These are phyloP conservation scores for Barnettozyma californica DNA, from an alignment of 805 yeast species.

Conservation along the genomic window DNA sequence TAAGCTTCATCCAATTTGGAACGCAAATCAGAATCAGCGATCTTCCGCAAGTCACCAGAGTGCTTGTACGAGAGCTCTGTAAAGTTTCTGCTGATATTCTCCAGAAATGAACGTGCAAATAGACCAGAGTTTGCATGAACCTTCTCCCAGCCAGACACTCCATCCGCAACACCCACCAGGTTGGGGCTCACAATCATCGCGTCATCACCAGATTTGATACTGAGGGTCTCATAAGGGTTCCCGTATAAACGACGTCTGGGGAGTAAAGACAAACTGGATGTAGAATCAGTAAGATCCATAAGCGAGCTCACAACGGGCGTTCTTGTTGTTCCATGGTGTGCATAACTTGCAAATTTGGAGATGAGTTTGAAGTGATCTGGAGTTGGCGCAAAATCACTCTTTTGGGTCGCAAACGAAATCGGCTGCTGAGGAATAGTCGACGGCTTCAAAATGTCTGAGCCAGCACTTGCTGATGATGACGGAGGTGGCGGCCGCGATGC, in stretches of 20 bases:
- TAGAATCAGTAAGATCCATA: slow-evolving; percentile 45
- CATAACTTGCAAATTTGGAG: slow-evolving; percentile 40
- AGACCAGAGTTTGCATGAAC: slow-evolving; percentile 43
- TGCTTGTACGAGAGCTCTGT: slow-evolving; percentile 23
- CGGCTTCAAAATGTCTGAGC: neutral
- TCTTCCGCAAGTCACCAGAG: slow-evolving; percentile 31
- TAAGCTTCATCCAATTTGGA: slow-evolving; percentile 42
- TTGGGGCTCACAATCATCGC: slow-evolving; percentile 52
- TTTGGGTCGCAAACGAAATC: neutral
- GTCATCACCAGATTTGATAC: slow-evolving; percentile 51
- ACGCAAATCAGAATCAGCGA: slow-evolving; percentile 37
- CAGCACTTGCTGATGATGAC: neutral
- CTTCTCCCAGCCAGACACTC: slow-evolving; percentile 52
- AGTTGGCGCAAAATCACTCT: slow-evolving; percentile 6
- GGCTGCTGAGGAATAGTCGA: slow-evolving; percentile 4
- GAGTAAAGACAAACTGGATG: slow-evolving; percentile 36
- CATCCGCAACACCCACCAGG: slow-evolving; percentile 50
- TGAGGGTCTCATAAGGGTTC: slow-evolving; percentile 46
- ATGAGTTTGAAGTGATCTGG: slow-evolving; percentile 39
- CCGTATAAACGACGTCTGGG: slow-evolving; percentile 49
- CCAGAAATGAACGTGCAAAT: slow-evolving; percentile 49
- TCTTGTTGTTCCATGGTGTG: slow-evolving; percentile 38
- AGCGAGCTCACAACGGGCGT: slow-evolving; percentile 41
- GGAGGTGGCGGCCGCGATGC: neutral
- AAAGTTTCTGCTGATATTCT: slow-evolving; percentile 38